phyloP scores from a whole-genome alignment of 768 basidiomycete species.

The Phlegmacium glaucopus region DNA sequence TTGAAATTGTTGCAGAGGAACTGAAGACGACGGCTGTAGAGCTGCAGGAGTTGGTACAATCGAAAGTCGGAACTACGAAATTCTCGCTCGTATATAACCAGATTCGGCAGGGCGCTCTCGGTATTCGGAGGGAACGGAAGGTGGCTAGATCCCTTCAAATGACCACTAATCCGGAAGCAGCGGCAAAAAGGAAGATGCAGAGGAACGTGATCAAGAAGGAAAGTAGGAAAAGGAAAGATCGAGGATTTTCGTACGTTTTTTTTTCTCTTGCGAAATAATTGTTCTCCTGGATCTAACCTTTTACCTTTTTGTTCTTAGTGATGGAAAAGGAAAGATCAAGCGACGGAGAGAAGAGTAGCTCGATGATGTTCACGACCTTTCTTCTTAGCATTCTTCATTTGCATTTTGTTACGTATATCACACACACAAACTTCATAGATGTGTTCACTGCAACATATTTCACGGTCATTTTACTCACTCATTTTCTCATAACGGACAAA shows the following conservation, averaged over 20 bases:
- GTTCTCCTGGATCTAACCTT: neutral
- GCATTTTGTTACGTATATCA: no score
- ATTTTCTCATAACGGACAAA: no score
- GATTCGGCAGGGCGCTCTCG: conserved; percentile 68
- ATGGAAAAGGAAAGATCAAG: conserved; percentile 47
- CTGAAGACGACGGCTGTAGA: conserved; percentile 79
- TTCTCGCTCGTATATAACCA: conserved; percentile 79
- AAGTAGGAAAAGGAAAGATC: conserved; percentile 71
- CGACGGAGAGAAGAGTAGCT: conserved; percentile 35
- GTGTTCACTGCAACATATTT: no score
- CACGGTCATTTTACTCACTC: no score
- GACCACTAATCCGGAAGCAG: conserved; percentile 69
- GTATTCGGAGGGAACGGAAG: conserved; percentile 70
- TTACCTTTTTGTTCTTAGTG: conserved; percentile 29
- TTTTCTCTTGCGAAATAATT: neutral
- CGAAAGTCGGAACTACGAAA: conserved; percentile 82
- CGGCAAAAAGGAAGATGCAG: conserved; percentile 72
- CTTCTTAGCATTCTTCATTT: neutral
- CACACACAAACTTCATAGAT: no score
- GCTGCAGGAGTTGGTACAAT: conserved; percentile 82
- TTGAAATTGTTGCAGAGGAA: conserved; percentile 55
- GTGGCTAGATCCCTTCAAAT: conserved; percentile 56
- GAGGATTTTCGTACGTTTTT: conserved; percentile 14
- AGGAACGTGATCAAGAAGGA: conserved; percentile 79
- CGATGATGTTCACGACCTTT: neutral